Evolutionary conservation across 2,329 filamentous ascomycete genomes (phyloP), one percentile per base, ranked within the genome.

Genomic region (Eutypella sp.): DNA sequence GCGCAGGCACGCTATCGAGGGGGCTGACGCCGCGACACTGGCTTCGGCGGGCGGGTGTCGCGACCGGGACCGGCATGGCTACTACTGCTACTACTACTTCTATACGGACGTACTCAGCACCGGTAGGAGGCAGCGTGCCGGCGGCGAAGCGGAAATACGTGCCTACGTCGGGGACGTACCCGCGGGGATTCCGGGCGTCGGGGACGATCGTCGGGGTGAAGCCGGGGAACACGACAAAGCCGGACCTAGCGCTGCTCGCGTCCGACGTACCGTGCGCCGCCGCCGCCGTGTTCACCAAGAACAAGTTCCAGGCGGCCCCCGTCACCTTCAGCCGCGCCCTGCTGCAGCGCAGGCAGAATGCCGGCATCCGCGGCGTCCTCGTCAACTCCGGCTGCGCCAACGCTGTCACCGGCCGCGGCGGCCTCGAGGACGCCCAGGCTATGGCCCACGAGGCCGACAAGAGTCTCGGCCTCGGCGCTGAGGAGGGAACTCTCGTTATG

Each of bases 311-410:
- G 69, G 93, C 93, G 16, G 93, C 93, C 10, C 93, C 93, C 5
- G 92, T 99, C 38, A 89, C 88, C 24, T 87, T 95, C 50, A 92
- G 87, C 66, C 78, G 83, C 52, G 76, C 85, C 47, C 80, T 91
- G 49, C 71, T 96, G 29, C 75, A 82, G 63, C 74, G 74, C 53
- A 80, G 81, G 55, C 72, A 75, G 40, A 87, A 89, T 47, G 66
- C 77, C 11, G 88, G 86, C 1, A 78, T 97, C 46, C 79, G 85
- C 49, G 87, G 87, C 44, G 84, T 99, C 22, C 79, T 99, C 45
- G 83, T 96, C 68, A 99, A 99, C 69, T 95, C 91, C 11, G 93
- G 93, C 47, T 96, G 92, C 61, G 93, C 93, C 49, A 99, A 99
- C 71, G 93, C 93, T 10, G 93, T 99, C 29, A 99, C 93, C 4